Evolutionary conservation across 2,329 filamentous ascomycete genomes (phyloP), one percentile per base, ranked within the genome.

Genomic region (Colletotrichum euphorbiae): DNA sequence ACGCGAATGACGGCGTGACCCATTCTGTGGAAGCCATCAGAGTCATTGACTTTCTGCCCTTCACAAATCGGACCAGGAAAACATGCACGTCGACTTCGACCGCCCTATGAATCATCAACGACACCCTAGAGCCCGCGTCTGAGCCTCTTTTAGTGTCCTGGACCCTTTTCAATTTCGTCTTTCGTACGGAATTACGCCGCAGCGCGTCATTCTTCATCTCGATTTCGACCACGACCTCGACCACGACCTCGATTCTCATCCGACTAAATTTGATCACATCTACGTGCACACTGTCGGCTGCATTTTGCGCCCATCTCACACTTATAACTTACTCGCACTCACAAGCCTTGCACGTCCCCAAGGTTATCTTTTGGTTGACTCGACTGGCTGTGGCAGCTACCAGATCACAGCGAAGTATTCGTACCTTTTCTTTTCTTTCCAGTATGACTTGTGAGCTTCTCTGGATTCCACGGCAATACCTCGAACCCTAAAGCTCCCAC

Each of bases 401-500:
- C 33, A 40, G 42, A n/a, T 9, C 33, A 17, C 51, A 24, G 51
- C 36, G 33, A 54, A 40, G 40, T 6, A 45, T 45, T 24, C 46
- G 15, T 36, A 40, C 28, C 7, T 28, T 15, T 11, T 21, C 24
- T 59, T 4, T 40, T 19, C 51, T 42, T n/a, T 17, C 21, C 66
- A 68, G 21, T 43, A 68, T 68, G 66, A 55, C 24, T 65, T 43
- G 31, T 33, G 62, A 48, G 61, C 66, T 50, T 43, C 52, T 56
- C 51, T 55, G 54, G 54, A 66, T 38, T 42, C 19, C 48, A 31
- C 66, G 62, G 65, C 66, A 51, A 66, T 68, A 68, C 45, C 61
- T 65, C 54, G 66, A 68, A 56, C 54, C 66, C 33, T 68, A 24
- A 68, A 59, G 54, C 42, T 17, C 28, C 5, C 21, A 24, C 17